phyloP scores from a whole-genome alignment of 129 eudicot genomes.

The Silybum marianum region DNA sequence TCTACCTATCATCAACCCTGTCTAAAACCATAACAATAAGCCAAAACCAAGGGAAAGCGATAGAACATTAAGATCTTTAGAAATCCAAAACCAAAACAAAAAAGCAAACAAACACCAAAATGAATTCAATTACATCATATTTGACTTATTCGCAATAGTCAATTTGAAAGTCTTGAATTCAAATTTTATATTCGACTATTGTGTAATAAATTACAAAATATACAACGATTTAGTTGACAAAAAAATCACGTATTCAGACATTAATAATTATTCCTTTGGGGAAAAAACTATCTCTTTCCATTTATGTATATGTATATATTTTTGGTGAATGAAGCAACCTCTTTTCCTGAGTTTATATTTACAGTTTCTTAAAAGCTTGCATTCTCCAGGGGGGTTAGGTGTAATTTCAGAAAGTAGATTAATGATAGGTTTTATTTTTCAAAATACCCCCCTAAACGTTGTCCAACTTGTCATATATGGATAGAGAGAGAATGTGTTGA shows the following conservation, averaged over 20 bases:
- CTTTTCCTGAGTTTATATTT: slow-evolving; percentile 32
- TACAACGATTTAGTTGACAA: not conserved
- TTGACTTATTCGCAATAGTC: not conserved
- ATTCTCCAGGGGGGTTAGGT: slow-evolving; percentile 27
- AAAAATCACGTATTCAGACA: not conserved
- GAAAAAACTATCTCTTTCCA: slow-evolving; percentile 29
- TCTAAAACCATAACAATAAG: not conserved
- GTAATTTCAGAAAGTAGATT: slow-evolving; percentile 21
- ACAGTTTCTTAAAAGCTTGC: slow-evolving; percentile 37
- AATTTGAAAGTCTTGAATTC: not conserved
- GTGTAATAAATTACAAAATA: not conserved
- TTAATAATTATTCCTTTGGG: not conserved
- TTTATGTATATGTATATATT: slow-evolving; percentile 3
- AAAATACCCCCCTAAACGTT: slow-evolving; percentile 15
- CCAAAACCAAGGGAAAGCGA: not conserved
- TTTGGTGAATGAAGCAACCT: slow-evolving; percentile 37
- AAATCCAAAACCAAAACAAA: not conserved
- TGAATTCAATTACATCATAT: not conserved
- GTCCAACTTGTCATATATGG: not conserved
- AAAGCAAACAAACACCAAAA: not conserved
- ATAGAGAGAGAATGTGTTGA: not conserved
- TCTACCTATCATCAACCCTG: not conserved
- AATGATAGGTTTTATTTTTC: slow-evolving; percentile 16
- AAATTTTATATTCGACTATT: not conserved
- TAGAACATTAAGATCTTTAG: not conserved